Evolutionary conservation across 805 yeast species (phyloP).

Genomic region (Sungouiella blattae): DNA sequence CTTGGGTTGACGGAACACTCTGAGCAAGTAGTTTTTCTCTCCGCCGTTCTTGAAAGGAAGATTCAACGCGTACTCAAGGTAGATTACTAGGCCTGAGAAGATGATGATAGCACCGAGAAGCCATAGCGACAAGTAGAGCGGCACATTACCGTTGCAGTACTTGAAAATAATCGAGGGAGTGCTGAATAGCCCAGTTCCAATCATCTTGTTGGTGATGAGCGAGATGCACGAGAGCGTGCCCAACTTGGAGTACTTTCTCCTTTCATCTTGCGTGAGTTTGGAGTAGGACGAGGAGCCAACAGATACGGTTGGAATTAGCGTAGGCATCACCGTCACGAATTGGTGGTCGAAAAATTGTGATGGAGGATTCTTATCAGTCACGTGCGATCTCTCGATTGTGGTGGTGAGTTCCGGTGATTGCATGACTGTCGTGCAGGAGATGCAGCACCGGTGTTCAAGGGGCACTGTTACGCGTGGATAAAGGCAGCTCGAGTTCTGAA

Average conservation of each 20-base stretch:
- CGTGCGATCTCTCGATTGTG: slow-evolving; percentile 1
- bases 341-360: neutral
- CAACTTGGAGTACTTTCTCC: slow-evolving; percentile 11
- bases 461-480: too few relatives aligned
- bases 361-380: slow-evolving; percentile 1
- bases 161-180: slow-evolving; percentile 66
- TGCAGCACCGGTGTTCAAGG: too few relatives aligned
- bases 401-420: too few relatives aligned
- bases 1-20: slow-evolving; percentile 30
- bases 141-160: slow-evolving; percentile 37
- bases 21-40: slow-evolving; percentile 37
- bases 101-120: slow-evolving; percentile 35
- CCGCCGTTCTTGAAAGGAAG: slow-evolving; percentile 42
- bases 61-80: slow-evolving; percentile 38
- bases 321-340: slow-evolving; percentile 9
- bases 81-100: slow-evolving; percentile 38
- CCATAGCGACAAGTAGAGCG: slow-evolving; percentile 31
- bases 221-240: slow-evolving; percentile 34
- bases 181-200: slow-evolving; percentile 72
- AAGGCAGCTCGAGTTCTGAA: too few relatives aligned
- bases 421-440: too few relatives aligned
- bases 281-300: slow-evolving; percentile 5
- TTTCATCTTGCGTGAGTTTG: slow-evolving; percentile 6
- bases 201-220: slow-evolving; percentile 62
- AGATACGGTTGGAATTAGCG: slow-evolving; percentile 10